Evolutionary conservation across 345 rosid genomes (phyloP), one percentile per base, ranked within the genome.

Genomic region (Euphorbia peplus): DNA sequence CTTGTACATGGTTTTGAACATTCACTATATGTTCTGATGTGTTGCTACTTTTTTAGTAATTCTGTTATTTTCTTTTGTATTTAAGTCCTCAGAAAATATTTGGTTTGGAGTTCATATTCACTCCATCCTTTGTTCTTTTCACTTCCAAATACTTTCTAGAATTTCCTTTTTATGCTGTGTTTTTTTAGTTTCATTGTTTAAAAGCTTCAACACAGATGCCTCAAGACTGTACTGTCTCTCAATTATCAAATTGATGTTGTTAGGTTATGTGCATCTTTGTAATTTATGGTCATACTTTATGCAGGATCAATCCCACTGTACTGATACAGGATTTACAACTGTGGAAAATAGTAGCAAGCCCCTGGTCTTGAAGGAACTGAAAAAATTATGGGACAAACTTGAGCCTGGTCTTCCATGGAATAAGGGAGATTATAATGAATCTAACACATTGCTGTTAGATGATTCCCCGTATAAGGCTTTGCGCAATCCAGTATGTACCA

Each of bases 391-490:
- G 80, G 52, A 67, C 24, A 48, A 67, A n/a, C 18, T 35, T 29
- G 65, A 54, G 18, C 56, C 56, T 54, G 28, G 35, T 47, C 70
- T 65, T 65, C 79, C 70, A 22, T 53, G 68, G 71, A 71, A 37
- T 14, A 61, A 56, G 42, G 80, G 72, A 21, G 65, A 60, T 21
- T 76, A 52, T 56, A 15, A 76, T 56, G 72, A 54, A 76, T 66
- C 70, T 16, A 76, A 76, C 67, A 71, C 80, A 5, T 44, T 76
- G 19, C 28, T 76, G 56, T 46, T 76, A 59, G 73, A 76, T 67
- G 80, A 76, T 67, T 76, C 80, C 7, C 80, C 80, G 32, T 76
- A 67, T 63, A 71, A 76, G 68, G 76, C 76, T 7, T 50, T 76
- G 55, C 30, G 75, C 72, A 71, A 76, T 63, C 80, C 79, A n/a